These are phyloP conservation scores for Acorus gramineus DNA, from an alignment of 106 monocot genomes.

Conservation along the genomic window DNA sequence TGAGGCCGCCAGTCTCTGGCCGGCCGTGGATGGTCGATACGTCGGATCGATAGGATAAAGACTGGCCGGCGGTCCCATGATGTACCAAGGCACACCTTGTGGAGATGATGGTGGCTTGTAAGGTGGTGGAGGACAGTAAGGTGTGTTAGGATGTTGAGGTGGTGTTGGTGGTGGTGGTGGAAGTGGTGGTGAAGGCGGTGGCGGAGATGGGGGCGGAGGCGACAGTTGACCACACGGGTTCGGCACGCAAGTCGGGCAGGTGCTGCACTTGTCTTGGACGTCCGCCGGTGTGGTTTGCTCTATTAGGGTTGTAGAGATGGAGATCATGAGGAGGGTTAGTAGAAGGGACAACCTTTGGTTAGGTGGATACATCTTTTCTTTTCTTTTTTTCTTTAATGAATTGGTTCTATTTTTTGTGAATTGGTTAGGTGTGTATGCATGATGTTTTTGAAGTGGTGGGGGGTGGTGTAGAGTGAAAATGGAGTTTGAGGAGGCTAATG, in stretches of 20 bases:
- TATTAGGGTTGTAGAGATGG: not conserved
- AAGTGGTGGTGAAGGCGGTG: not conserved
- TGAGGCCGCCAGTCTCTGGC: too few species aligned
- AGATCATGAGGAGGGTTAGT: not conserved
- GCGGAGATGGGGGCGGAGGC: conserved; percentile 1
- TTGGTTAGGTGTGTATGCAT: too few species aligned
- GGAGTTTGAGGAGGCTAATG: too few species aligned
- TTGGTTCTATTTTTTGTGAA: too few species aligned
- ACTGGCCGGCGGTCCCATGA: too few species aligned
- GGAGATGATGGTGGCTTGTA: not conserved
- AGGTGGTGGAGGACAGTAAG: not conserved
- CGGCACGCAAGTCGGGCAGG: not conserved
- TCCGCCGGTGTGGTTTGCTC: not conserved
- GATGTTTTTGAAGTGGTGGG: too few species aligned
- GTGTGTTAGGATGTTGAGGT: not conserved
- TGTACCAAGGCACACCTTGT: too few species aligned
- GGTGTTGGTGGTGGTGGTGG: not conserved
- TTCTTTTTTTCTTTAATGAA: too few species aligned
- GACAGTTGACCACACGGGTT: not conserved
- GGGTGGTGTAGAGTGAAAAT: too few species aligned
- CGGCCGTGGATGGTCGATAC: too few species aligned
- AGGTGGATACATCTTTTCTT: too few species aligned
- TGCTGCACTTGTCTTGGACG: not conserved
- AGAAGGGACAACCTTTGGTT: not conserved
- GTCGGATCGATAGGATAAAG: too few species aligned